These are phyloP conservation scores for Trichosphaerium sp. DNA, from an alignment of 78 protist species.

Conservation along the genomic window DNA sequence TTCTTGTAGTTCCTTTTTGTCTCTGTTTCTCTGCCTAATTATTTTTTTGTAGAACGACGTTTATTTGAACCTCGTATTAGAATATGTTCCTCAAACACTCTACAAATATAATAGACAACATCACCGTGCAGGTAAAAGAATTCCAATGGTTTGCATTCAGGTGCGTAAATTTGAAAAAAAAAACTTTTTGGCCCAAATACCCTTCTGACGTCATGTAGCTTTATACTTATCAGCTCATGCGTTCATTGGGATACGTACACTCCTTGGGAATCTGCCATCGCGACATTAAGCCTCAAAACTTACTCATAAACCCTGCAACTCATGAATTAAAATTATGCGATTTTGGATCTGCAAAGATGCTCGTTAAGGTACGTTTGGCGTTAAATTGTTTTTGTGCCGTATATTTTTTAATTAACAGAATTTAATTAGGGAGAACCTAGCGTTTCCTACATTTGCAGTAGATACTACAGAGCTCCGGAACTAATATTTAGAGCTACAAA, in stretches of 20 bases:
- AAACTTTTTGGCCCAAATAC: no score
- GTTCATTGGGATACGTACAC: constrained; percentile 80
- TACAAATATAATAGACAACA: constrained; percentile 65
- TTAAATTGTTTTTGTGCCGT: not conserved
- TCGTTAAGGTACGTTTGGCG: not conserved
- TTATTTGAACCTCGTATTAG: constrained; percentile 95
- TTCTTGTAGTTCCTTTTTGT: not conserved
- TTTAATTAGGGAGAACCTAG: constrained; percentile 89
- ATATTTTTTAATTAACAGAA: constrained; percentile 64
- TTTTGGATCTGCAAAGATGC: constrained; percentile 75
- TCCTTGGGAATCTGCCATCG: constrained; percentile 70
- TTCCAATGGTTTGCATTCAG: constrained; percentile 82
- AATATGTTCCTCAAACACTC: constrained; percentile 95
- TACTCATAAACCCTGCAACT: constrained; percentile 70
- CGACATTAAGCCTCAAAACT: constrained; percentile 85
- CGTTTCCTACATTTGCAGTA: constrained; percentile 98
- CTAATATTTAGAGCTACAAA: constrained; percentile 95
- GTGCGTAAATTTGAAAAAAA: no score
- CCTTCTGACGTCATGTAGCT: constrained; percentile 42
- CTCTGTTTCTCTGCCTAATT: not conserved
- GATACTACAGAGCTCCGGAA: constrained; percentile 99
- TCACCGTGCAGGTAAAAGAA: constrained; percentile 48
- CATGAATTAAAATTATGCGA: constrained; percentile 92
- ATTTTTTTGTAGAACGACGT: constrained; percentile 69
- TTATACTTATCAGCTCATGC: constrained; percentile 83